Evolutionary conservation across 2,329 filamentous ascomycete species (phyloP).

Genomic region (Fusarium armeniacum): DNA sequence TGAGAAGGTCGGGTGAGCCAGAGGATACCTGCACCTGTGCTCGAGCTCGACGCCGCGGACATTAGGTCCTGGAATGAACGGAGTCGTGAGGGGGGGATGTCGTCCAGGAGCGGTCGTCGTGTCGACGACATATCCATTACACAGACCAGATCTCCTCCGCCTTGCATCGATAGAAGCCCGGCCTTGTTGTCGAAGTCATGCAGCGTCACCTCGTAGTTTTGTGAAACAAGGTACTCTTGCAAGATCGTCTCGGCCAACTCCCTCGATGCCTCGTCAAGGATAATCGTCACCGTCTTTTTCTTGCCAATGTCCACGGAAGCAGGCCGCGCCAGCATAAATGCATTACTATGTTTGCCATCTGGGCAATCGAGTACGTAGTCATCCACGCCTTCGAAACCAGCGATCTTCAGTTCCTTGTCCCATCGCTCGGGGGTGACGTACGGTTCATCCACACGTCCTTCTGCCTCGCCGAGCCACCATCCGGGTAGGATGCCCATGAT

Average conservation of each 20-base stretch:
- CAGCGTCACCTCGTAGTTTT: slow-evolving; percentile 10
- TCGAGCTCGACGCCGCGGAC: slow-evolving; percentile 8
- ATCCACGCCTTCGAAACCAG: slow-evolving; percentile 42
- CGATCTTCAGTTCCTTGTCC: slow-evolving; percentile 47
- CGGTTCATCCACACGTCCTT: slow-evolving; percentile 47
- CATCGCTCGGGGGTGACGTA: slow-evolving; percentile 46
- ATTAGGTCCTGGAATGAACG: slow-evolving; percentile 13
- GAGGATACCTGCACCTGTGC: slow-evolving; percentile 11
- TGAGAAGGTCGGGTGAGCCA: slow-evolving; percentile 15
- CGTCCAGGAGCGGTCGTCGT: slow-evolving; percentile 9
- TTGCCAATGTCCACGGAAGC: slow-evolving; percentile 5
- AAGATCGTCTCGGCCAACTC: slow-evolving; percentile 7
- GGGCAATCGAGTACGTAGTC: slow-evolving; percentile 12
- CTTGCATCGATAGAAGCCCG: slow-evolving; percentile 10
- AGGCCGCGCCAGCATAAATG: slow-evolving; percentile 13
- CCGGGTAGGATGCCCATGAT: slow-evolving; percentile 49
- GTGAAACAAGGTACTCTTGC: slow-evolving; percentile 10
- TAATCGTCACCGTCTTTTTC: slow-evolving; percentile 13
- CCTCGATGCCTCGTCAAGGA: slow-evolving; percentile 10
- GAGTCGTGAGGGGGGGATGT: slow-evolving; percentile 13
- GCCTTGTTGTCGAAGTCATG: slow-evolving; percentile 9
- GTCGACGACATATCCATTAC: slow-evolving; percentile 14
- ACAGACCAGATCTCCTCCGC: slow-evolving; percentile 12
- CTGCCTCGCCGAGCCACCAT: slow-evolving; percentile 54
- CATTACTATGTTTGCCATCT: slow-evolving; percentile 6